These are phyloP conservation scores for Tephrocybe sp. DNA, from an alignment of 768 basidiomycete species.

Conservation along the genomic window DNA sequence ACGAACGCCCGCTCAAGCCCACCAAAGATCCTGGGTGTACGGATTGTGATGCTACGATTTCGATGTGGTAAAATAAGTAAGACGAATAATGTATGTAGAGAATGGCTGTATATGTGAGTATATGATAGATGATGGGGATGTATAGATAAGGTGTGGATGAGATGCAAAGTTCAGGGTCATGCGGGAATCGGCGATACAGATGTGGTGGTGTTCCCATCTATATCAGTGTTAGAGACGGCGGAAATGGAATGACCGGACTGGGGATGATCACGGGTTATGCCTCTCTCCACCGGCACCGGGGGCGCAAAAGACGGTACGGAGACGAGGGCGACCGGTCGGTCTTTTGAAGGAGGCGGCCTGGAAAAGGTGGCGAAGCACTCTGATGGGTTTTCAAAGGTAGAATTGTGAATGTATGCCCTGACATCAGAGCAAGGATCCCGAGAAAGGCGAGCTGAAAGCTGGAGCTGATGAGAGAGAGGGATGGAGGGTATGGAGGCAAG, in stretches of 20 bases:
- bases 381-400: slow-evolving; percentile 13
- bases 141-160: slow-evolving; percentile 3
- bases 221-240: slow-evolving; percentile 9
- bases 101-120: slow-evolving; percentile 14
- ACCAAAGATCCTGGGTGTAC: slow-evolving; percentile 15
- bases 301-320: neutral
- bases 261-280: slow-evolving; percentile 6
- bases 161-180: slow-evolving; percentile 6
- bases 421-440: slow-evolving; percentile 63
- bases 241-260: slow-evolving; percentile 1
- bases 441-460: slow-evolving; percentile 47
- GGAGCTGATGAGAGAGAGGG: slow-evolving; percentile 32
- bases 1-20: too few species aligned
- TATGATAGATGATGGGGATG: slow-evolving; percentile 16
- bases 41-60: slow-evolving; percentile 7
- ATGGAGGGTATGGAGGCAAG: slow-evolving; percentile 33
- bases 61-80: slow-evolving; percentile 13
- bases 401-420: slow-evolving; percentile 51
- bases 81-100: slow-evolving; percentile 11
- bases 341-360: slow-evolving; percentile 28
- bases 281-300: slow-evolving; percentile 1
- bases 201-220: slow-evolving; percentile 11
- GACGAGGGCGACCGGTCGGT: neutral
- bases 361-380: slow-evolving; percentile 34
- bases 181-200: slow-evolving; percentile 12